Conservation (phyloP, 176 grass and related monocot genomes). For the Cymbopogon citratus region DNA sequence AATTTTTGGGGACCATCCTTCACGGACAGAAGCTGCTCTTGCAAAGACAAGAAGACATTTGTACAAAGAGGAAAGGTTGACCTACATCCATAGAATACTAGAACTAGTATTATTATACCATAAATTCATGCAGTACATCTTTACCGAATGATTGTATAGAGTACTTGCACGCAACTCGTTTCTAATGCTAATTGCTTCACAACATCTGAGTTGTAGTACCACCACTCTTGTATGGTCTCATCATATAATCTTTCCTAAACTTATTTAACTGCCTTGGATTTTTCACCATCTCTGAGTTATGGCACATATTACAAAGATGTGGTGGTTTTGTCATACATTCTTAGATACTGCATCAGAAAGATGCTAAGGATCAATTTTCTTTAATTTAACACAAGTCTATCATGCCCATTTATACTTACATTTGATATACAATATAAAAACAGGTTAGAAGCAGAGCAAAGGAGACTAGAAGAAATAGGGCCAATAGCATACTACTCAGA, state of each 20-base stretch:
- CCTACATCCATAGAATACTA: background rate
- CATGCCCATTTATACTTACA: constrained; percentile 16
- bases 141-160: background rate
- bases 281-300: background rate
- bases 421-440: constrained; percentile 37
- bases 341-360: constrained; percentile 4
- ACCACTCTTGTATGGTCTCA: background rate
- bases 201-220: background rate
- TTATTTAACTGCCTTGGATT: background rate
- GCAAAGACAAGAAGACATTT: constrained; percentile 86
- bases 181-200: background rate
- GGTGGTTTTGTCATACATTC: background rate
- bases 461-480: constrained; percentile 75
- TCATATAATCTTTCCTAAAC: constrained; percentile 6
- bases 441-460: constrained; percentile 73
- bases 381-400: background rate
- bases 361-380: background rate
- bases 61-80: constrained; percentile 92
- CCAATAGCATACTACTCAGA: constrained; percentile 94
- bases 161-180: background rate
- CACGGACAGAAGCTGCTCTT: constrained; percentile 80
- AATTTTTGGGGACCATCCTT: constrained; percentile 83
- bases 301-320: background rate
- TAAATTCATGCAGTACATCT: background rate
- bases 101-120: background rate